These are phyloP conservation scores for Neodidymelliopsis sp. DNA, from an alignment of 2,329 filamentous ascomycete genomes.

Conservation along the genomic window DNA sequence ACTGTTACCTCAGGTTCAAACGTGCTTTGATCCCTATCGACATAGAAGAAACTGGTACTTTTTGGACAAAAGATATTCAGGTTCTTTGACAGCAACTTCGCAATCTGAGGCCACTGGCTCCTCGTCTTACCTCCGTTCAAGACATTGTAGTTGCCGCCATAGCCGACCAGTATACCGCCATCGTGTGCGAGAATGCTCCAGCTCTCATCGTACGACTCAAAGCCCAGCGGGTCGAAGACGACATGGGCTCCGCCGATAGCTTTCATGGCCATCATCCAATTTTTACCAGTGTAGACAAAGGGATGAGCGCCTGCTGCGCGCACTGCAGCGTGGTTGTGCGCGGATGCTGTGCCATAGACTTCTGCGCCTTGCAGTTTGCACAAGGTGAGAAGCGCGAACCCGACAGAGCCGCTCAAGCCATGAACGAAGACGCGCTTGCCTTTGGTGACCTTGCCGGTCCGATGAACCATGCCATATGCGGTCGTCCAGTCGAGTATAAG, in stretches of 20 bases:
- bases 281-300: conserved; percentile 59
- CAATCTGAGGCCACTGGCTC: conserved; percentile 23
- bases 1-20: conserved; percentile 36
- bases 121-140: conserved; percentile 31
- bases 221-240: conserved; percentile 60
- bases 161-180: conserved; percentile 48
- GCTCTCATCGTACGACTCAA: conserved; percentile 60
- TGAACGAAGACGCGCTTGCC: conserved; percentile 61
- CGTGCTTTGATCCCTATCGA: conserved; percentile 32
- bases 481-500: conserved; percentile 57
- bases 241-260: conserved; percentile 56
- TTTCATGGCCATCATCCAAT: conserved; percentile 58
- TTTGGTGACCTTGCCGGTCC: conserved; percentile 49
- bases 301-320: conserved; percentile 51
- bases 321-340: conserved; percentile 55
- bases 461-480: conserved; percentile 42
- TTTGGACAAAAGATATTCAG: conserved; percentile 33
- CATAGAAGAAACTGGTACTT: conserved; percentile 39
- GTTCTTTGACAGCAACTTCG: conserved; percentile 36
- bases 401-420: conserved; percentile 60
- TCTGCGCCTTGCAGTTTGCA: conserved; percentile 55
- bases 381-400: conserved; percentile 54
- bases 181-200: conserved; percentile 52
- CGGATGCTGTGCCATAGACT: conserved; percentile 60
- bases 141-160: conserved; percentile 35